Evolutionary conservation across 345 rosid genomes (phyloP), one percentile per base, ranked within the genome.

Genomic region (Euphorbia pulcherrima): DNA sequence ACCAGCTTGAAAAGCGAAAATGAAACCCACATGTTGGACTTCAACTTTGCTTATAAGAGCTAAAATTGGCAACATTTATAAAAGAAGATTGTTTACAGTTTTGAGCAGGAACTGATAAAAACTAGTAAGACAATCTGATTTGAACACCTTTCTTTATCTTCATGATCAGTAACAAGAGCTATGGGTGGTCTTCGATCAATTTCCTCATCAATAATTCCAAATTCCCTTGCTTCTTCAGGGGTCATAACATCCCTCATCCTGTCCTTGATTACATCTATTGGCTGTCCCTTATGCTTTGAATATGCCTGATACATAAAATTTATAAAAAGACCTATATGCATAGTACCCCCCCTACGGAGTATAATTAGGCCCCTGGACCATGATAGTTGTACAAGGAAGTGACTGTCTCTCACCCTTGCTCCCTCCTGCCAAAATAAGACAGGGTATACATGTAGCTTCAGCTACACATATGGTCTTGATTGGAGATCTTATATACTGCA

Each of bases 191-290:
- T 85, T 78, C 83, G 81, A 78, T 88, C 96, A 66, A 95, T 91
- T 16, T 92, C 99, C 66, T 90, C 99, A 57, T 95, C 99, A 56
- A 95, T 95, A 60, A 94, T 82, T n/a, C 99, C 99, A 69, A 94
- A 94, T 64, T 86, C 89, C 80, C 90, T 92, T 18, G 97, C 92
- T 79, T 92, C 99, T 51, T 77, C 85, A 0, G 97, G 92, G 53
- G 97, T 92, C 99, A 92, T 92, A 78, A 95, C 81, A 83, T 92
- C 99, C 72, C 99, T 86, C 99, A 92, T 92, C 74, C 89, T 88
- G 76, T 87, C 85, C 70, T 89, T 88, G 71, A 95, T 84, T 24
- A 90, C 63, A 24, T 92, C 97, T 1, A 90, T 0, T 17, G 96
- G 54, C 46, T 89, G 96, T 24, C 96, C 92, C 0, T 97, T 92